Evolutionary conservation across 2,329 filamentous ascomycete genomes (phyloP).

Genomic region (Boeremia lycopersici): DNA sequence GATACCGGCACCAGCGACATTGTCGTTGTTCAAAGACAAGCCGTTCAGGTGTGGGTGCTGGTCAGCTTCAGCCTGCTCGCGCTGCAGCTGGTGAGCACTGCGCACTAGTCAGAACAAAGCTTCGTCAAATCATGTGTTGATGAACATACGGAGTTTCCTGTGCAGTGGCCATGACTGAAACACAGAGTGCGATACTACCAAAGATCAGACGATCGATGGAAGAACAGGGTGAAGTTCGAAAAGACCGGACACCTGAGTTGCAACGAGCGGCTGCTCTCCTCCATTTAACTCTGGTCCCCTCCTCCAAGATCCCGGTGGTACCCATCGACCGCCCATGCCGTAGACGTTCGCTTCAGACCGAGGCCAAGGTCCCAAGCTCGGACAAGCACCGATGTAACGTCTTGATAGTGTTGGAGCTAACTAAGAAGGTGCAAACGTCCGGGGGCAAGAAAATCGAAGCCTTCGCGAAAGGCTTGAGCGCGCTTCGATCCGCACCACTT

Average conservation of each 20-base stretch:
- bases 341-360: conserved; percentile 20
- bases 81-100: conserved; percentile 41
- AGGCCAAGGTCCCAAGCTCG: conserved; percentile 24
- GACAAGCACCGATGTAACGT: conserved; percentile 43
- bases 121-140: background rate
- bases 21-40: conserved; percentile 29
- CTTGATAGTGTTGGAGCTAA: conserved; percentile 28
- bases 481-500: conserved; percentile 19
- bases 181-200: conserved; percentile 13
- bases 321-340: conserved; percentile 16
- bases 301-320: conserved; percentile 7
- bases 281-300: conserved; percentile 31
- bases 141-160: conserved; percentile 38
- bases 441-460: conserved; percentile 31
- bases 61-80: conserved; percentile 37
- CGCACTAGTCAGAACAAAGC: conserved; percentile 5
- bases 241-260: conserved; percentile 20
- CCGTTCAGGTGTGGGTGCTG: conserved; percentile 38
- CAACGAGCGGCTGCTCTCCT: conserved; percentile 20
- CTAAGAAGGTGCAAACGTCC: conserved; percentile 18
- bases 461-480: conserved; percentile 36
- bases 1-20: conserved; percentile 24
- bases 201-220: conserved; percentile 19
- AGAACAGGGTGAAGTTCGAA: conserved; percentile 11
- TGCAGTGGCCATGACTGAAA: conserved; percentile 32